These are phyloP conservation scores for Grifola frondosa DNA, from an alignment of 1,284 basidiomycete species.

Conservation along the genomic window DNA sequence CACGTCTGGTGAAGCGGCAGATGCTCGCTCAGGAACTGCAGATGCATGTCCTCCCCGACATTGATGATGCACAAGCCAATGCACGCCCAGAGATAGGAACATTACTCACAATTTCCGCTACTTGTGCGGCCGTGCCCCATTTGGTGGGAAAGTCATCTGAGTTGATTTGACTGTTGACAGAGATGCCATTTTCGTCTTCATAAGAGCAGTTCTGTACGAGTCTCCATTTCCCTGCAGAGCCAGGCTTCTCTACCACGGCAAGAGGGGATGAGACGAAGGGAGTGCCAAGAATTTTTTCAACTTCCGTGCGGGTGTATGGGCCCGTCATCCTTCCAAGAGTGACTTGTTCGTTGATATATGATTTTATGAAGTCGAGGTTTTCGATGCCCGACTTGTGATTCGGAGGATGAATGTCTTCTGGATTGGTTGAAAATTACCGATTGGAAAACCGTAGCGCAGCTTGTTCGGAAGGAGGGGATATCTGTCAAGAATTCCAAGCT, in stretches of 20 bases:
- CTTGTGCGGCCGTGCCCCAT: slow-evolving; percentile 27
- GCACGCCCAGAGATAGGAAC: slow-evolving; percentile 2
- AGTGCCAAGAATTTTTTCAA: slow-evolving; percentile 27
- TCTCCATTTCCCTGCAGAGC: slow-evolving; percentile 5
- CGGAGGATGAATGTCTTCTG: slow-evolving; percentile 22
- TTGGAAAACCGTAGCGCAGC: slow-evolving; percentile 33
- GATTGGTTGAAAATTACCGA: slow-evolving; percentile 33
- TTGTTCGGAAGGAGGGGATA: slow-evolving; percentile 33
- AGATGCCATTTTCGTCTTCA: slow-evolving; percentile 8
- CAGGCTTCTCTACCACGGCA: slow-evolving; percentile 14
- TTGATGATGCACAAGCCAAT: too few species aligned
- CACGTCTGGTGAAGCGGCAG: too few species aligned
- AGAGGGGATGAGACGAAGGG: slow-evolving; percentile 25
- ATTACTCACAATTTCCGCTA: slow-evolving; percentile 34
- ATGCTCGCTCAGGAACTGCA: too few species aligned
- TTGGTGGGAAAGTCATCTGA: slow-evolving; percentile 32
- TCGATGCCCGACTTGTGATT: slow-evolving; percentile 27
- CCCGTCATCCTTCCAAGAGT: slow-evolving; percentile 30
- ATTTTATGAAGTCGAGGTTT: slow-evolving; percentile 20
- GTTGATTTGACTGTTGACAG: slow-evolving; percentile 33
- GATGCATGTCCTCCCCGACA: too few species aligned
- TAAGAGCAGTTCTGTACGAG: slow-evolving; percentile 17
- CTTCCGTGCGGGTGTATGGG: slow-evolving; percentile 28
- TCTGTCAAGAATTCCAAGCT: slow-evolving; percentile 13
- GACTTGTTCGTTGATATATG: slow-evolving; percentile 33